These are phyloP conservation scores for Talaromyces amestolkiae DNA, from an alignment of 2,329 filamentous ascomycete species.

Conservation along the genomic window DNA sequence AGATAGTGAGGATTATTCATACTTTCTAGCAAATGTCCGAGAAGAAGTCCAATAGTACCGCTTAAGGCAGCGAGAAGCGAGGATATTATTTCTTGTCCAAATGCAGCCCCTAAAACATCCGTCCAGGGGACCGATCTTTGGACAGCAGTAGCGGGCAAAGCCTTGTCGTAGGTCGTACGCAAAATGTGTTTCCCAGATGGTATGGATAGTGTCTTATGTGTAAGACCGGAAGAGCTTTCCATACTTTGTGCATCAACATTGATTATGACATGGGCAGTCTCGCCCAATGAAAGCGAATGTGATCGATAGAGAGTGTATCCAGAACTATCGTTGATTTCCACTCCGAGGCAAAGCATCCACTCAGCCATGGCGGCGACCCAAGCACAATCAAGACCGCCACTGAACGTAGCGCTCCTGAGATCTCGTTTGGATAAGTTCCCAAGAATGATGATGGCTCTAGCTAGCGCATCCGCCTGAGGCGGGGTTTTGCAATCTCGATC, in stretches of 20 bases:
- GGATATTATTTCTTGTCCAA: neutral
- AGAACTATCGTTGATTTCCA: neutral
- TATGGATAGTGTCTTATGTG: neutral
- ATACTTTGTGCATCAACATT: neutral
- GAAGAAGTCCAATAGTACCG: neutral
- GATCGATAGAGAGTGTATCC: neutral
- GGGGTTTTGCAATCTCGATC: neutral
- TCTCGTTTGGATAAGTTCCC: neutral
- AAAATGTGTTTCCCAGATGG: neutral
- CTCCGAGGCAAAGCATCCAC: neutral
- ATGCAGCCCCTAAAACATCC: neutral
- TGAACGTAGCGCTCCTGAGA: neutral
- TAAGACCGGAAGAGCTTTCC: neutral
- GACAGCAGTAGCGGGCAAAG: neutral
- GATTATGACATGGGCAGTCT: neutral
- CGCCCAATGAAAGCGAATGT: neutral
- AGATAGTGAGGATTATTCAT: neutral
- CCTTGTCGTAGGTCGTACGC: too few species aligned
- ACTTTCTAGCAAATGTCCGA: neutral
- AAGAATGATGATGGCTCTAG: neutral
- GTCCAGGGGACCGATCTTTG: neutral
- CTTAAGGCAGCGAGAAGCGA: neutral
- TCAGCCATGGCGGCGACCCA: neutral
- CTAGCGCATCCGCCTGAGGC: neutral
- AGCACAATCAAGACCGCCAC: neutral